Evolutionary conservation across 805 yeast species (phyloP), one percentile per base, ranked within the genome.

Genomic region (Monosporozyma aquatica): DNA sequence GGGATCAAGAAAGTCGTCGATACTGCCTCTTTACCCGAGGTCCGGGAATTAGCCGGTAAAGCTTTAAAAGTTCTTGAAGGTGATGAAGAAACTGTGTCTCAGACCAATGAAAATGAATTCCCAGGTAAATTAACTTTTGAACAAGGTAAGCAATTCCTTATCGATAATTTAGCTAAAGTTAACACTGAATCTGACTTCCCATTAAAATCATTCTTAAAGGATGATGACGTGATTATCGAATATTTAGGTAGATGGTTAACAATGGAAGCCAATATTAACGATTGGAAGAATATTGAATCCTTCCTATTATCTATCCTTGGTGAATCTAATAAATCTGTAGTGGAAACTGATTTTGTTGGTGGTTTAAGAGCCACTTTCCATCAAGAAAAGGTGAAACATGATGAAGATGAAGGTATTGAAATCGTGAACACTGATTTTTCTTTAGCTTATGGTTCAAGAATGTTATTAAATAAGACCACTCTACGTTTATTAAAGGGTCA

Each of bases 391-490:
- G 56, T 53, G n/a, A 74, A 78, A 18, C 72, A 69, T 32, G 75
- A 70, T 40, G 81, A 74, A 34, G 76, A 76, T 46, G 96, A 87
- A 36, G 97, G 95, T 46, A 68, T 87, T 48, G 95, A 83, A 59
- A 82, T 92, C 57, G 97, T 89, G 50, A 87, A 92, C 63, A 82
- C 97, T 27, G 92, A 85, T 59, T 90, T 90, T 66, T 92, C 97
- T 0, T 71, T 90, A 51, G 98, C 98, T 29, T 92, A 92, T 61
- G 98, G 98, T 67, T 85, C 96, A 22, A 80, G 97, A 68, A 90
- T 90, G 97, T 75, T 92, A 54, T 71, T 90, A 54, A 90, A 89
- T 74, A 92, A 92, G 69, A 87, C 98, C 37, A 84, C 75, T 47
- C 70, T 90, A 61, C 77, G 95, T 59, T 74, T 90, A 48, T 70